Evolutionary conservation across 768 basidiomycete species (phyloP).

Genomic region (Bullera alba): DNA sequence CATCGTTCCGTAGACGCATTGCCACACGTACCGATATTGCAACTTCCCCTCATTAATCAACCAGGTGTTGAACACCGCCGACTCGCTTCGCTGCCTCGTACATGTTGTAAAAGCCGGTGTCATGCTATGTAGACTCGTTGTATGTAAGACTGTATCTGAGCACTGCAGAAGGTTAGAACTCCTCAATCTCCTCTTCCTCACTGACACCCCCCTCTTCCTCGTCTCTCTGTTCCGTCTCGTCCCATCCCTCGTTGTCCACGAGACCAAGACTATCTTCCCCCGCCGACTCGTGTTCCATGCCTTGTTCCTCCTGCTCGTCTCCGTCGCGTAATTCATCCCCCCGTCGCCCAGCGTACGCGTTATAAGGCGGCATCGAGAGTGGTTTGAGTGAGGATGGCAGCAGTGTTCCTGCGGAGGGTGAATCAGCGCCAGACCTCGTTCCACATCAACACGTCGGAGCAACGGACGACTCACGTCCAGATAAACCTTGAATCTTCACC

Average conservation of each 20-base stretch:
- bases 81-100: no score
- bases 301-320: conserved; percentile 7
- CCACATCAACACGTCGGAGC: background rate
- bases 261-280: conserved; percentile 11
- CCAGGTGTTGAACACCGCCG: no score
- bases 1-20: no score
- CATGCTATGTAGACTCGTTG: no score
- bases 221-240: conserved; percentile 7
- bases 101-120: no score
- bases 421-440: no score
- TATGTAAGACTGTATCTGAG: no score
- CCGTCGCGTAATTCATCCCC: background rate
- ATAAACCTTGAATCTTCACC: conserved; percentile 22
- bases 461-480: conserved; percentile 10
- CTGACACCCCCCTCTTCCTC: conserved; percentile 15
- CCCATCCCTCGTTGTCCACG: conserved; percentile 17
- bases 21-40: no score
- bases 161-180: no score
- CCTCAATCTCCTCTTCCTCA: conserved; percentile 33
- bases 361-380: conserved; percentile 19
- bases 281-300: conserved; percentile 7
- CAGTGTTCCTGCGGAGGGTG: conserved; percentile 14
- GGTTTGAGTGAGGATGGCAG: conserved; percentile 21
- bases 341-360: background rate
- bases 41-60: no score